Conservation (phyloP, 306 rosid genomes). For the Biancaea sappan region DNA sequence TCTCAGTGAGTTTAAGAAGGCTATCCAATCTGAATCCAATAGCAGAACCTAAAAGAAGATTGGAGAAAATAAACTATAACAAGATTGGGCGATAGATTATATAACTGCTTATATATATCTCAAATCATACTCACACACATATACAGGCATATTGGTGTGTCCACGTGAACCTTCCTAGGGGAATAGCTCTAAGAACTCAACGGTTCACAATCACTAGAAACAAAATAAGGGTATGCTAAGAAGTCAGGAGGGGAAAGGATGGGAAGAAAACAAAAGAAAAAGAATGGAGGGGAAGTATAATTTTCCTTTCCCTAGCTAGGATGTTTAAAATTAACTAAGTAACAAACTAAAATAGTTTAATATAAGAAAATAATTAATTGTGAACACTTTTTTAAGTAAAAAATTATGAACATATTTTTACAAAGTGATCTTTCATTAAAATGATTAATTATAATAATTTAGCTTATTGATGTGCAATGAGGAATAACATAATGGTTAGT, state of each 20-base stretch:
- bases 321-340: too few species aligned
- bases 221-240: neutral
- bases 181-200: neutral
- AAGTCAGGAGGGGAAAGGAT: neutral
- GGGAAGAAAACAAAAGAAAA: too few species aligned
- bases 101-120: neutral
- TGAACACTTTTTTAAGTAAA: neutral
- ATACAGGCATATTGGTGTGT: neutral
- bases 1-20: conserved; percentile 96
- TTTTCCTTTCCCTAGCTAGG: too few species aligned
- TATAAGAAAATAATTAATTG: too few species aligned
- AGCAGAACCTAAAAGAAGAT: conserved; percentile 77
- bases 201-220: neutral
- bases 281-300: too few species aligned
- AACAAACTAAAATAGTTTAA: too few species aligned
- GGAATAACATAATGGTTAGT: neutral
- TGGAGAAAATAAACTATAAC: conserved; percentile 17
- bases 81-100: neutral
- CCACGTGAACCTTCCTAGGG: neutral
- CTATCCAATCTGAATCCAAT: conserved; percentile 98
- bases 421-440: too few species aligned
- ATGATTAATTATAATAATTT: too few species aligned
- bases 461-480: neutral
- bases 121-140: neutral
- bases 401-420: neutral